Conservation (phyloP, 2,329 filamentous ascomycete species). For the Pezicula neosporulosa region DNA sequence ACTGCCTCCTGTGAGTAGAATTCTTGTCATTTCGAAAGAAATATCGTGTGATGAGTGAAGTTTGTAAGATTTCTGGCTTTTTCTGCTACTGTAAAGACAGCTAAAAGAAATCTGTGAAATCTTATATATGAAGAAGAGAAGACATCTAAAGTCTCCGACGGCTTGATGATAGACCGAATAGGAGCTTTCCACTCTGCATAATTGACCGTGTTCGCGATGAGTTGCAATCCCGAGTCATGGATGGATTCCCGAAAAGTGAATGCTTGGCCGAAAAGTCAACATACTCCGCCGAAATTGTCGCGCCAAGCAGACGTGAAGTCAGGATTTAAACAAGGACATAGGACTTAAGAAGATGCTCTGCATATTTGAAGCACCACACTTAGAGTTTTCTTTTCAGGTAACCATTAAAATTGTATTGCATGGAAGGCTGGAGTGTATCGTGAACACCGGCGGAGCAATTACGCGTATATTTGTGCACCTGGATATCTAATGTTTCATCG, state of each 20-base stretch:
- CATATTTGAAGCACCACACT: neutral
- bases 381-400: neutral
- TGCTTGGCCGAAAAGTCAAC: neutral
- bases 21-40: neutral
- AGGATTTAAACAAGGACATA: neutral
- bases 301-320: neutral
- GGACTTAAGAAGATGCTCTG: neutral
- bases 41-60: neutral
- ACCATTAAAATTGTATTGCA: neutral
- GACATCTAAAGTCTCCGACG: neutral
- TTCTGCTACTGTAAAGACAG: neutral
- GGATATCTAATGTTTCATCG: too few species aligned
- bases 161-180: neutral
- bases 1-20: conserved; percentile 28
- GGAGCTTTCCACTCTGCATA: neutral
- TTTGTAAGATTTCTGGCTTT: neutral
- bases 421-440: too few species aligned
- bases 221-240: neutral
- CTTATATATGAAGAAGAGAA: neutral
- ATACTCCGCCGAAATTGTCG: neutral
- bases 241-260: neutral
- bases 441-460: too few species aligned
- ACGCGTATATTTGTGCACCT: too few species aligned
- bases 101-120: neutral
- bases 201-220: too few species aligned